phyloP scores from a whole-genome alignment of 1,284 basidiomycete species.

The Naganishia sp. region DNA sequence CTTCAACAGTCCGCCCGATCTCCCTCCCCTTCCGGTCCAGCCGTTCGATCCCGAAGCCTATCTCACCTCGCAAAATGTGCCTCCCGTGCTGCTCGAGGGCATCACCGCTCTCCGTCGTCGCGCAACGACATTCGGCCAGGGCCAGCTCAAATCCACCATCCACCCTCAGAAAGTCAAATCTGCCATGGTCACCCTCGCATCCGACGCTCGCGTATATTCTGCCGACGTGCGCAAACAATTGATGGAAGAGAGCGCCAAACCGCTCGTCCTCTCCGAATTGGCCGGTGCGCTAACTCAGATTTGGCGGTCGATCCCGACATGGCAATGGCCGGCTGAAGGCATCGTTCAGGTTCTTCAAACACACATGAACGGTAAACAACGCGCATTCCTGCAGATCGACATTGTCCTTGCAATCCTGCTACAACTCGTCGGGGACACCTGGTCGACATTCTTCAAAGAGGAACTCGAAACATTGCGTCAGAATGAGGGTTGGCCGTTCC shows the following conservation, averaged over 20 bases:
- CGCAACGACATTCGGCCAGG: constrained; percentile 19
- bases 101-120: background rate
- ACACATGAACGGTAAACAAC: constrained; percentile 27
- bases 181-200: constrained; percentile 14
- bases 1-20: background rate
- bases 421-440: constrained; percentile 18
- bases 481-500: constrained; percentile 19
- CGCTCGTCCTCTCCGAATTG: constrained; percentile 16
- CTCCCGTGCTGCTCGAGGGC: background rate
- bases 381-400: constrained; percentile 17
- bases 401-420: constrained; percentile 27
- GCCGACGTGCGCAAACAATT: constrained; percentile 23
- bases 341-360: constrained; percentile 12
- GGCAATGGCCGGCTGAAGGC: constrained; percentile 23
- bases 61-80: constrained; percentile 8
- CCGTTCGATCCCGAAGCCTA: constrained; percentile 10
- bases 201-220: constrained; percentile 10
- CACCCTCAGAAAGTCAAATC: constrained; percentile 14
- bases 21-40: constrained; percentile 1
- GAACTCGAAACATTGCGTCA: constrained; percentile 8
- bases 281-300: constrained; percentile 15
- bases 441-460: constrained; percentile 11
- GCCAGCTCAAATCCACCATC: constrained; percentile 15
- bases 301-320: background rate
- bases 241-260: constrained; percentile 20